phyloP scores from a whole-genome alignment of 768 basidiomycete species.

The Psilocybe cubensis region DNA sequence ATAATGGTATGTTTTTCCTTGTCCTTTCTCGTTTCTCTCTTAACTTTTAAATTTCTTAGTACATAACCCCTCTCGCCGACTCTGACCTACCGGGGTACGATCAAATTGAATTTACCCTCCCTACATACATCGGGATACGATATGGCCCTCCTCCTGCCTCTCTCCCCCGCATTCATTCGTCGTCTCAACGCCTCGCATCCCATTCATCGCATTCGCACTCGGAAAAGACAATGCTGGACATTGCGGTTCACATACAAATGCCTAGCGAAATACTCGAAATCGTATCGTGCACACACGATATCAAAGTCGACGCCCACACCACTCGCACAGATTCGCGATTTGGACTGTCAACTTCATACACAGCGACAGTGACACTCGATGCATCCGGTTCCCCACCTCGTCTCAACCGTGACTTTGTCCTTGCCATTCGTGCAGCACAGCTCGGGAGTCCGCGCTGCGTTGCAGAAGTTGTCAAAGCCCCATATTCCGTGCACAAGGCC shows the following conservation, averaged over 20 bases:
- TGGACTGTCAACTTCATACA: neutral
- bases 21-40: neutral
- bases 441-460: constrained; percentile 8
- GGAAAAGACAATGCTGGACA: constrained; percentile 1
- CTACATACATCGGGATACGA: constrained; percentile 1
- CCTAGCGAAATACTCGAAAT: neutral
- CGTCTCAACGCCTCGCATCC: no score
- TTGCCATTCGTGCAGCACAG: neutral
- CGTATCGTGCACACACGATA: neutral
- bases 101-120: constrained; percentile 4
- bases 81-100: constrained; percentile 11
- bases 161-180: neutral
- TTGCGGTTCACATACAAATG: neutral
- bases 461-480: neutral
- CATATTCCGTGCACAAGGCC: neutral
- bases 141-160: neutral
- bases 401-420: constrained; percentile 6
- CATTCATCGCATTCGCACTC: no score
- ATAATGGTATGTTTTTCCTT: constrained; percentile 4
- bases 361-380: neutral
- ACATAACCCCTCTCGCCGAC: constrained; percentile 6
- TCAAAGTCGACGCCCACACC: neutral
- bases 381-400: neutral
- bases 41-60: neutral
- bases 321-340: neutral